Evolutionary conservation across 2,329 filamentous ascomycete genomes (phyloP).

Genomic region (Colletotrichum tabaci): DNA sequence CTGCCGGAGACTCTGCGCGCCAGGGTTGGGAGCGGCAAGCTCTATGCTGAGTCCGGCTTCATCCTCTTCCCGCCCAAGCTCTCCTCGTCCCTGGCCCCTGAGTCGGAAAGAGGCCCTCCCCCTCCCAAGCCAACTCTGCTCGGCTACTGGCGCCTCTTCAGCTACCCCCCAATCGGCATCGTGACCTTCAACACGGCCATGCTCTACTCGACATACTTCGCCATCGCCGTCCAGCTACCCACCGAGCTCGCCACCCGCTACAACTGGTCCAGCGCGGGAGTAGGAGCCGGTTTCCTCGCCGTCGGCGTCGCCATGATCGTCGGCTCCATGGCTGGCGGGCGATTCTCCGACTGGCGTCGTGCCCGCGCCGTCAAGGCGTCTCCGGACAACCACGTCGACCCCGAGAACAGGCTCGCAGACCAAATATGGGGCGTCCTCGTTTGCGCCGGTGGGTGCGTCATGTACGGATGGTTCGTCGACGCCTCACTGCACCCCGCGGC

Average conservation of each 20-base stretch:
- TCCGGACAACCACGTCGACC: slow-evolving; percentile 46
- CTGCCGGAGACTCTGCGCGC: slow-evolving; percentile 63
- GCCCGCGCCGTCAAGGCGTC: slow-evolving; percentile 42
- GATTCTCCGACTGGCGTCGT: slow-evolving; percentile 55
- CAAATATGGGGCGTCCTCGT: slow-evolving; percentile 58
- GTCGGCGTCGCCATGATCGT: slow-evolving; percentile 45
- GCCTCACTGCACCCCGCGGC: slow-evolving; percentile 48
- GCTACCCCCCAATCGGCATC: slow-evolving; percentile 52
- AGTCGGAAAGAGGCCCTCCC: slow-evolving; percentile 46
- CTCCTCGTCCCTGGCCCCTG: slow-evolving; percentile 46
- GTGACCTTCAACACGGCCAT: slow-evolving; percentile 53
- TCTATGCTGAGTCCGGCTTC: slow-evolving; percentile 44
- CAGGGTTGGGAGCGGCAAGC: slow-evolving; percentile 59
- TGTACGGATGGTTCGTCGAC: slow-evolving; percentile 59
- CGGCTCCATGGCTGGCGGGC: slow-evolving; percentile 55
- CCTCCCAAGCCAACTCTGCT: slow-evolving; percentile 49
- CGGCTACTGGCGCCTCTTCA: slow-evolving; percentile 49
- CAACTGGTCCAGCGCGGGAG: slow-evolving; percentile 51
- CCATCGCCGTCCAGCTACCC: slow-evolving; percentile 50
- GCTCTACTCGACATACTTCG: slow-evolving; percentile 52
- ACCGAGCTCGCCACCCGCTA: slow-evolving; percentile 51
- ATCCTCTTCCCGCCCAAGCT: slow-evolving; percentile 45
- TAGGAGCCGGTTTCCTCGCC: slow-evolving; percentile 55
- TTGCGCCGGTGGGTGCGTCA: slow-evolving; percentile 53
- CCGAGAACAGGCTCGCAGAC: slow-evolving; percentile 56